Evolutionary conservation across 768 basidiomycete species (phyloP).

Genomic region (Phaeotremella skinneri): DNA sequence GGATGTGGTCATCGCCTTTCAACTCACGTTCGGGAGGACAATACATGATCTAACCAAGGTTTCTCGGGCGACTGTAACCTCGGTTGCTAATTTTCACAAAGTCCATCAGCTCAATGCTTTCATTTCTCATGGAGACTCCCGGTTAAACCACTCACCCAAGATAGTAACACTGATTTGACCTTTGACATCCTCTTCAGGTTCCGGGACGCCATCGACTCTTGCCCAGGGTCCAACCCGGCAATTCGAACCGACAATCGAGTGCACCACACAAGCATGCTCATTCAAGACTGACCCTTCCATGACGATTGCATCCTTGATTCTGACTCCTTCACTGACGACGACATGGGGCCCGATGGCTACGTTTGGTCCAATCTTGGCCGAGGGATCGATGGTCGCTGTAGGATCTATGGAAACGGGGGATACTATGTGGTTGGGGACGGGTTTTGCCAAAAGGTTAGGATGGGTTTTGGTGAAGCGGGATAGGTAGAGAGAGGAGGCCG

Average conservation of each 20-base stretch:
- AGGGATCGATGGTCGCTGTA: conserved; percentile 51
- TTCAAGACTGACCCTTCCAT: conserved; percentile 53
- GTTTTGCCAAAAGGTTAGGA: conserved; percentile 49
- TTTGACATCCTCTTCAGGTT: conserved; percentile 44
- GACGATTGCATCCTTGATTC: conserved; percentile 54
- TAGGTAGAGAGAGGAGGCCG: conserved; percentile 54
- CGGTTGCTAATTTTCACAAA: conserved; percentile 30
- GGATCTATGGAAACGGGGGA: conserved; percentile 55
- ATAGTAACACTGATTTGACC: conserved; percentile 54
- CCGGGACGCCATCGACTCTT: conserved; percentile 53
- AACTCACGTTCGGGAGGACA: conserved; percentile 53
- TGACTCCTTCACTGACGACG: conserved; percentile 50
- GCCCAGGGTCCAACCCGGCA: conserved; percentile 56
- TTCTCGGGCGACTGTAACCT: conserved; percentile 54
- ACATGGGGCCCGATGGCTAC: conserved; percentile 52
- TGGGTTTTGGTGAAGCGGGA: conserved; percentile 51
- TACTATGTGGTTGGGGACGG: conserved; percentile 47
- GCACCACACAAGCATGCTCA: conserved; percentile 52
- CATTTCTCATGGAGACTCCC: not conserved
- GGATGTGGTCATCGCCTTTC: not conserved
- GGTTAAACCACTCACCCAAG: conserved; percentile 46
- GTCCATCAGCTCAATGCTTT: not conserved
- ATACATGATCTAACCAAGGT: conserved; percentile 54
- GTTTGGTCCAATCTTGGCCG: conserved; percentile 55
- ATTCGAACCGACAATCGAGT: conserved; percentile 53